phyloP scores from a whole-genome alignment of 805 yeast genomes.

The Ogataea philodendri region DNA sequence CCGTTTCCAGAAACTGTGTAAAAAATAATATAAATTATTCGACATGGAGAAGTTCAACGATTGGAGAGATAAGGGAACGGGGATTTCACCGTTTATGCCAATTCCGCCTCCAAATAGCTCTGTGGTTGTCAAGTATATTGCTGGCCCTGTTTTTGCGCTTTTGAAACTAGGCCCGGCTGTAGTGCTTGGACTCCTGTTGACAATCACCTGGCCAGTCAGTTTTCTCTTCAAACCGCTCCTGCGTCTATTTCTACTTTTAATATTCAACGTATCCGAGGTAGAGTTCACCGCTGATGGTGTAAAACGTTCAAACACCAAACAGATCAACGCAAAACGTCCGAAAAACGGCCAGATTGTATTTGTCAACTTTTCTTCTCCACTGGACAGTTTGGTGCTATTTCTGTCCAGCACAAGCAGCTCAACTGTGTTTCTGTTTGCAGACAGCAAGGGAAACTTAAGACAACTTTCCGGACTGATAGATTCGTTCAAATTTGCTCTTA shows the following conservation, averaged over 20 bases:
- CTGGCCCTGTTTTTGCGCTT: slow-evolving; percentile 24
- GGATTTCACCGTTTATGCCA: slow-evolving; percentile 88
- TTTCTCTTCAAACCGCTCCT: slow-evolving; percentile 14
- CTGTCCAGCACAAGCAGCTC: slow-evolving; percentile 14
- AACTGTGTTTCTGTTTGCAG: slow-evolving; percentile 21
- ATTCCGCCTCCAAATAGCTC: slow-evolving; percentile 28
- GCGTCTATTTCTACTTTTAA: slow-evolving; percentile 30
- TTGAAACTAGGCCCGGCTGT: slow-evolving; percentile 32
- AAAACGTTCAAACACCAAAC: slow-evolving; percentile 40
- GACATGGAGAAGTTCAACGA: slow-evolving; percentile 78
- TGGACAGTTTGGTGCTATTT: slow-evolving; percentile 46
- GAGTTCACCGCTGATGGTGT: slow-evolving; percentile 48
- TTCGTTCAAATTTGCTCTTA: slow-evolving; percentile 22
- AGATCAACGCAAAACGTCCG: slow-evolving; percentile 36
- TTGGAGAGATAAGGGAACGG: slow-evolving; percentile 89
- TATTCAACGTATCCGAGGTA: slow-evolving; percentile 32
- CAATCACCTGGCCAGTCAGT: slow-evolving; percentile 16
- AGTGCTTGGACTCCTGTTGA: slow-evolving; percentile 15
- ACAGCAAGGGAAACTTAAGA: slow-evolving; percentile 12
- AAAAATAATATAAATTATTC: background rate
- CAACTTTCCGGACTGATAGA: slow-evolving; percentile 14
- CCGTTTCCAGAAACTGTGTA: slow-evolving; percentile 27
- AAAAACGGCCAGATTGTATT: slow-evolving; percentile 47
- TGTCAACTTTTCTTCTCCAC: slow-evolving; percentile 58
- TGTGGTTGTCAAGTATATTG: slow-evolving; percentile 6